phyloP scores from a whole-genome alignment of 352 stramenopile genomes.

The Plasmopara viticola region DNA sequence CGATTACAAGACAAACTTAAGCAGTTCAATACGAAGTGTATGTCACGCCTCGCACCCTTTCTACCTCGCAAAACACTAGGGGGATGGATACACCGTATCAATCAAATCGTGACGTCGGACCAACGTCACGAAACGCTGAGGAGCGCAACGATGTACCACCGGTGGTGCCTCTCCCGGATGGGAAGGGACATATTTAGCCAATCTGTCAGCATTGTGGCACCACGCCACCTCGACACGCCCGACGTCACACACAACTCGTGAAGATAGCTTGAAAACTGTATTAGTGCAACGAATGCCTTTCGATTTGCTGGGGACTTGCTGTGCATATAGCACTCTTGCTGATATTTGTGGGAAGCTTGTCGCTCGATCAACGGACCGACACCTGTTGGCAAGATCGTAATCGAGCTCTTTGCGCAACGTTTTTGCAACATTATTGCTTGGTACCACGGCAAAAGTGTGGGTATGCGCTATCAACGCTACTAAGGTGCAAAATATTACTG shows the following conservation, averaged over 20 bases:
- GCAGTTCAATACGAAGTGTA: slow-evolving; percentile 7
- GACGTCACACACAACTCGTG: slow-evolving; percentile 1
- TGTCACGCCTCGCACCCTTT: slow-evolving; percentile 14
- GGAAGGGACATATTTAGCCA: slow-evolving; percentile 21
- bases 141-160: too few relatives aligned
- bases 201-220: slow-evolving; percentile 1
- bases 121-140: slow-evolving; percentile 14
- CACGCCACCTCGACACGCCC: background rate
- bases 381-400: background rate
- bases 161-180: slow-evolving; percentile 5
- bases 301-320: background rate
- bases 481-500: background rate
- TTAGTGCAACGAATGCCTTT: background rate
- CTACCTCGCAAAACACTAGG: slow-evolving; percentile 14
- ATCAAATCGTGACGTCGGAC: slow-evolving; percentile 33
- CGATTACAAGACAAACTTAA: too few relatives aligned
- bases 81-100: slow-evolving; percentile 17
- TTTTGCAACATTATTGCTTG: background rate
- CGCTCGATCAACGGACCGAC: background rate
- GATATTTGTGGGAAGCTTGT: background rate
- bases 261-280: background rate
- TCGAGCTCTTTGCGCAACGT: background rate
- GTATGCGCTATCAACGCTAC: background rate
- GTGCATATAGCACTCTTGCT: background rate
- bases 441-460: too few relatives aligned